Base-by-base conservation (phyloP, 257 asterid genomes). In the Paulownia fortunei region DNA sequence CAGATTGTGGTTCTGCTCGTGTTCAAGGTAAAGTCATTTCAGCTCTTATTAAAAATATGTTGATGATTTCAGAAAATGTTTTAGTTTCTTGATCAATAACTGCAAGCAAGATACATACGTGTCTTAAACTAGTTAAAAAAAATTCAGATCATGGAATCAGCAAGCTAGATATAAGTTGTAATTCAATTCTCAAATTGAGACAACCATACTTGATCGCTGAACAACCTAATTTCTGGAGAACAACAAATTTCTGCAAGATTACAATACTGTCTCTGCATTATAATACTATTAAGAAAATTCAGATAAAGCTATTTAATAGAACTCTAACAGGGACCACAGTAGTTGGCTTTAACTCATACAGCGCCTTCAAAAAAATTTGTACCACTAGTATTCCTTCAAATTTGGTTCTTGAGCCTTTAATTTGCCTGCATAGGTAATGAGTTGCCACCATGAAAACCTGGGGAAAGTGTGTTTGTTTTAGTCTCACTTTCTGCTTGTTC, bases 1-100 rank as follows among this genome's bases (percentile, higher is more conserved):
- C 97, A 26, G 97, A 94, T 83, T 94, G 96, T 82, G 98, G 98
- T 63, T 94, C 97, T 79, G 86, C 97, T 73, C 96, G 97, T 72
- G 94, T 91, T 76, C 98, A 91, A 87, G 97, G 98, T 92, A 59
- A 77, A 36, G 76, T 76, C n/a, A 8, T 80, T 42, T 64, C 5
- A 67, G 37, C 65, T 65, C 75, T 59, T 64, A 56, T 21, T 58
- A 61, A 2, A 30, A 21, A 44, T 54, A 12, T 13, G 21, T 47
- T 62, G 63, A 26, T 19, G 37, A 68, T 63, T 26, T 67, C 47
- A 3, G 24, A 24, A 4, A 23, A 41, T 37, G 16, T 41, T 68
- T 62, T 21, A 30, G 6, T 61, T 30, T 61, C 55, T 42, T 63
- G 10, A 72, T 54, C 1, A 56, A 72, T 39, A 58, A 21, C 32